Base-by-base conservation (phyloP, 106 monocot species). In the Ottelia alismoides region DNA sequence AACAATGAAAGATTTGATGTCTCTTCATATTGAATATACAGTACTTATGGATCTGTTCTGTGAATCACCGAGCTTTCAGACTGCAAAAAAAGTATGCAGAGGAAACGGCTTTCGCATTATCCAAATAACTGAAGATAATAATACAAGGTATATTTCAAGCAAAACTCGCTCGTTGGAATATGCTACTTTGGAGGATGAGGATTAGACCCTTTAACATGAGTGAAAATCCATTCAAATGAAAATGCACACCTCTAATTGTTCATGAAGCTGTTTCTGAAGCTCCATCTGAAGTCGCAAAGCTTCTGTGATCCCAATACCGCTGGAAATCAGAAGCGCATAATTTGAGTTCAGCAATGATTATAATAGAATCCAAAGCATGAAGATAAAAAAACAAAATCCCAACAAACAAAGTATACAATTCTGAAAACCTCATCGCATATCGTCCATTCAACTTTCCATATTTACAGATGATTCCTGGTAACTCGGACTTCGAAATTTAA, bases 251-350 rank as follows among this genome's bases (percentile, higher is more conserved):
- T 84, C 84, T 47, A 84, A 75, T 30, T 84, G 84, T 58, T 84
- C 75, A 65, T 84, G 84, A 51, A 84, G 84, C n/a, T 50, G 75
- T 61, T 84, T 84, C 65, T 84, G 84, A 40, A 84, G 78, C 60
- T 84, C 84, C 72, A 84, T 76, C 53, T 84, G 84, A 20, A 84
- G 57, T 31, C 74, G 54, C 66, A 84, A 65, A 47, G 84, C 84
- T 76, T 79, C 84, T 45, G 71, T 75, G 44, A 84, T 65, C 52
- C 70, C 75, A 16, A 74, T 69, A 44, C 75, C 71, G 19, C 75
- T 79, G 62, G 23, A 45, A 46, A 5, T 11, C 28, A 31, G 23
- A 57, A 57, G 14, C 12, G 30, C 20, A 30, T 2, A 55, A 2
- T 22, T 1, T 51, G 11, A 24, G 25, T 24, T 12, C 3, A 51